Evolutionary conservation across 2,329 filamentous ascomycete species (phyloP).

Genomic region (Beauveria asiatica): DNA sequence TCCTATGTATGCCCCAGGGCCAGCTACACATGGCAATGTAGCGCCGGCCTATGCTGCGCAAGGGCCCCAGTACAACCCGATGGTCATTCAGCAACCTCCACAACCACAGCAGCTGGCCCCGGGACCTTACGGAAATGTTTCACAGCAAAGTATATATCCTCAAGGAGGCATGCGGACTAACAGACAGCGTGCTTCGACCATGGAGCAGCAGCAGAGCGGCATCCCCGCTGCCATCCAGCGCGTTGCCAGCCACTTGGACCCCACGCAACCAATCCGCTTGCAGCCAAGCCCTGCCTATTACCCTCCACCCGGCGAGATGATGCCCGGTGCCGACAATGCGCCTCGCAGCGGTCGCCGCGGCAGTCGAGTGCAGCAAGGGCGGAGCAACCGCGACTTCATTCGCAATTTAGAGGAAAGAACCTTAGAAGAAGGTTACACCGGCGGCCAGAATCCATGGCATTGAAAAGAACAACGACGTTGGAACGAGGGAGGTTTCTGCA

Average conservation of each 20-base stretch:
- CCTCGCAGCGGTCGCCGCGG: slow-evolving; percentile 59
- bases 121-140: slow-evolving; percentile 50
- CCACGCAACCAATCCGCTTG: slow-evolving; percentile 83
- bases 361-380: slow-evolving; percentile 57
- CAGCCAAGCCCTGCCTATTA: slow-evolving; percentile 97
- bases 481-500: not conserved
- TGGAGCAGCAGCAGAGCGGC: slow-evolving; percentile 89
- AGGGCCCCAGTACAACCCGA: slow-evolving; percentile 60
- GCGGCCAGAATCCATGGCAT: slow-evolving; percentile 54
- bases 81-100: slow-evolving; percentile 56
- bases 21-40: slow-evolving; percentile 32
- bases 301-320: slow-evolving; percentile 80
- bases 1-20: slow-evolving; percentile 64
- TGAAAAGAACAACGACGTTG: slow-evolving; percentile 32
- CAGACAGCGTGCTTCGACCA: slow-evolving; percentile 85
- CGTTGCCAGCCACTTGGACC: slow-evolving; percentile 92
- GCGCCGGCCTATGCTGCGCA: slow-evolving; percentile 74
- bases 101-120: slow-evolving; percentile 54
- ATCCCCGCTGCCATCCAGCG: slow-evolving; percentile 89
- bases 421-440: slow-evolving; percentile 84
- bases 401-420: slow-evolving; percentile 90
- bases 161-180: slow-evolving; percentile 61
- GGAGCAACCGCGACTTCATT: slow-evolving; percentile 78
- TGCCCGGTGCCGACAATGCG: slow-evolving; percentile 54
- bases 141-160: slow-evolving; percentile 51